Percentiles rank a stretch among this genome's conserved stretches.
phyloP scores from a whole-genome alignment of 1,139 yeast genomes.

The Pichia sp. region DNA sequence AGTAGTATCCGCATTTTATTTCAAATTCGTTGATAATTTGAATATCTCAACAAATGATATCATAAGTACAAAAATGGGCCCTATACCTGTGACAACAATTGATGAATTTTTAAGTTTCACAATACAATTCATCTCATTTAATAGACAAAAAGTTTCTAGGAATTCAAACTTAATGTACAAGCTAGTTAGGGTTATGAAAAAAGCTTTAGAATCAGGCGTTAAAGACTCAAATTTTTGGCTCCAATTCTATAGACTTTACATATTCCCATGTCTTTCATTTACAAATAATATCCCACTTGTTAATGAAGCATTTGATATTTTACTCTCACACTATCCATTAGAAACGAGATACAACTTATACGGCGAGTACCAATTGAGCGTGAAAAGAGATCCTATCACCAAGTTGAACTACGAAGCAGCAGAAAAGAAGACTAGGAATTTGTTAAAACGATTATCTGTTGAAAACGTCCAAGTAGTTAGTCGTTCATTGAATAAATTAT shows the following conservation, averaged over 20 bases:
- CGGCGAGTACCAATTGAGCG: slow-evolving; percentile 67
- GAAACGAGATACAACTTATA: slow-evolving; percentile 74
- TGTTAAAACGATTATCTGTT: slow-evolving; percentile 80
- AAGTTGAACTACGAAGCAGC: slow-evolving; percentile 65
- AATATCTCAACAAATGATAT: slow-evolving; percentile 1
- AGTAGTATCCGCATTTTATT: slow-evolving; percentile 50
- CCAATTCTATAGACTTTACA: slow-evolving; percentile 56
- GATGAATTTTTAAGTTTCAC: slow-evolving; percentile 47
- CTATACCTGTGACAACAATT: slow-evolving; percentile 18
- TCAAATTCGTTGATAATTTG: slow-evolving; percentile 16
- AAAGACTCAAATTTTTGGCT: slow-evolving; percentile 46
- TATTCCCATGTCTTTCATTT: slow-evolving; percentile 65
- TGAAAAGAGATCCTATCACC: slow-evolving; percentile 52
- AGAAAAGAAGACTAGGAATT: slow-evolving; percentile 77
- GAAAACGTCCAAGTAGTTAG: slow-evolving; percentile 57
- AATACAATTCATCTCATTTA: slow-evolving; percentile 47
- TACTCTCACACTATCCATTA: slow-evolving; percentile 47
- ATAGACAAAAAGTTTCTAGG: slow-evolving; percentile 55
- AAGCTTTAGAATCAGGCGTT: slow-evolving; percentile 27
- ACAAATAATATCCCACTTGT: slow-evolving; percentile 59
- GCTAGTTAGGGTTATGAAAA: slow-evolving; percentile 53
- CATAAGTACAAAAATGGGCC: too few species aligned
- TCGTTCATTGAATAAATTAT: slow-evolving; percentile 71
- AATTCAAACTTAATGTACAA: slow-evolving; percentile 50
- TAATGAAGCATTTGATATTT: slow-evolving; percentile 54